phyloP scores from a whole-genome alignment of 805 yeast genomes.

The Wickerhamomyces ciferrii region DNA sequence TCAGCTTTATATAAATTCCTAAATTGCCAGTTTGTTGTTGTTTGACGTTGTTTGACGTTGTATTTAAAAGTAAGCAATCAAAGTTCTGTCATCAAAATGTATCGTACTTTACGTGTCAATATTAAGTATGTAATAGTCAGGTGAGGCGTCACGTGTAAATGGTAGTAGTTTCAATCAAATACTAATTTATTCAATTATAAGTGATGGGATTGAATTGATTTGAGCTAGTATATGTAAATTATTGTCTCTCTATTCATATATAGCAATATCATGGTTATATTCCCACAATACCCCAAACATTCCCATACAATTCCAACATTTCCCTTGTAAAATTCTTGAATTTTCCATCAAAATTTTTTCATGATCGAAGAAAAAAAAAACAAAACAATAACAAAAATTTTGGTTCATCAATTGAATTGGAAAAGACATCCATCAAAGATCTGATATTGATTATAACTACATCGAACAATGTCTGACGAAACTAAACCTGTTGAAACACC shows the following conservation, averaged over 20 bases:
- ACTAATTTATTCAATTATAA: too few relatives aligned
- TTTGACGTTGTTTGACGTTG: background rate
- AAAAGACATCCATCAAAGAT: background rate
- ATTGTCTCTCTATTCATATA: too few relatives aligned
- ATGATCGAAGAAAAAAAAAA: background rate
- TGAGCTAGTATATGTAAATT: too few relatives aligned
- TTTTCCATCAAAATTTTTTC: background rate
- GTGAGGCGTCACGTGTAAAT: background rate
- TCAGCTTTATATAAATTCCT: too few relatives aligned
- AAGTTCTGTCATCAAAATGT: background rate
- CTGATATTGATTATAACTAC: background rate
- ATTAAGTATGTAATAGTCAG: background rate
- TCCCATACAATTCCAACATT: background rate
- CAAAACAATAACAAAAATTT: background rate
- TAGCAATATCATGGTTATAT: too few relatives aligned
- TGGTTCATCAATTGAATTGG: background rate
- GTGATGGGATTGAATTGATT: too few relatives aligned
- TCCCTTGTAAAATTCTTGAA: background rate
- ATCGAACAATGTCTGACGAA: conserved; percentile 15
- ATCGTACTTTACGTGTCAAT: background rate
- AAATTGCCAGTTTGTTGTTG: background rate
- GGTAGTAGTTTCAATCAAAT: too few relatives aligned
- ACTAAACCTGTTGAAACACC: conserved; percentile 18
- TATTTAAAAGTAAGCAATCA: background rate
- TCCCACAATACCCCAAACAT: too few relatives aligned